phyloP scores from a whole-genome alignment of 1,139 yeast species.

The Protomyces inundatus region DNA sequence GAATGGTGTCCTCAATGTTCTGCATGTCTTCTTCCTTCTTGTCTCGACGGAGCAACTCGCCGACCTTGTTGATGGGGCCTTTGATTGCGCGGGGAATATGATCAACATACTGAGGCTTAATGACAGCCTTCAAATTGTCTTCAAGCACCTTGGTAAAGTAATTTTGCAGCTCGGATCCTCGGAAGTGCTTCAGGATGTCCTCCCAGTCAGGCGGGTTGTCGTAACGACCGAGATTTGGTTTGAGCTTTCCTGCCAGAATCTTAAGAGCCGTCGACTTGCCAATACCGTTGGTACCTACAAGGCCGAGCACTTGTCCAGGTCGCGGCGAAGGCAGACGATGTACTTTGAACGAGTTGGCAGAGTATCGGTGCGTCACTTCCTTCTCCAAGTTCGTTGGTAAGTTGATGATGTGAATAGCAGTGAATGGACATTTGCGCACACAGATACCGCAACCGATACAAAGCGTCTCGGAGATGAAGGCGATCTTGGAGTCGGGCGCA shows the following conservation, averaged over 20 bases:
- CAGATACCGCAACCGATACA: constrained; percentile 99
- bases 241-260: constrained; percentile 96
- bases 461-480: constrained; percentile 88
- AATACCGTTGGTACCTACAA: constrained; percentile 98
- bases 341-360: constrained; percentile 94
- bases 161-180: constrained; percentile 96
- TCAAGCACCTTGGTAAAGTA: constrained; percentile 90
- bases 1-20: constrained; percentile 51
- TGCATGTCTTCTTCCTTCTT: constrained; percentile 47
- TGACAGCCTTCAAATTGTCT: constrained; percentile 87
- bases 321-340: constrained; percentile 97
- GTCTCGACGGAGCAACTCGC: constrained; percentile 54
- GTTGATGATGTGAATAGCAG: constrained; percentile 90
- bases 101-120: constrained; percentile 97
- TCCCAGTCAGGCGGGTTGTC: constrained; percentile 98
- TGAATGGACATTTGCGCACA: constrained; percentile 96
- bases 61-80: constrained; percentile 83
- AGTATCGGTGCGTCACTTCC: constrained; percentile 93
- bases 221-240: constrained; percentile 88
- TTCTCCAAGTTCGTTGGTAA: constrained; percentile 89
- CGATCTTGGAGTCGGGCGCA: constrained; percentile 80
- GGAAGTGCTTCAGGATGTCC: constrained; percentile 79
- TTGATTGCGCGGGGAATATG: constrained; percentile 93
- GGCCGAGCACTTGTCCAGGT: constrained; percentile 96
- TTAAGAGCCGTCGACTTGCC: constrained; percentile 98